phyloP scores from a whole-genome alignment of 495 filamentous ascomycete genomes.

The Tuber melanosporum region DNA sequence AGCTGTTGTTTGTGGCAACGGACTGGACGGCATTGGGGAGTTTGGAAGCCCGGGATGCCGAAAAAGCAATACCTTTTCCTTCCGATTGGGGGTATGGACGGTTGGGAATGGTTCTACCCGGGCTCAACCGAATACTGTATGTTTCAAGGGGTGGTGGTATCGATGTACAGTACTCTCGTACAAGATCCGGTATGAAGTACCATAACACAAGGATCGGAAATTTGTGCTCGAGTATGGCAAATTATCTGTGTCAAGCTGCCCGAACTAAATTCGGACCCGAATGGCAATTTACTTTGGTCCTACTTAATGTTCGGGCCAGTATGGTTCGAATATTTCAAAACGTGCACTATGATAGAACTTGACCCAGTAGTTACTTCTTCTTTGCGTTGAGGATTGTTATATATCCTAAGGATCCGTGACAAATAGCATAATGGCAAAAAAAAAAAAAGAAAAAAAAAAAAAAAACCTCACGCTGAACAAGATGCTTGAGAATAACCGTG shows the following conservation, averaged over 20 bases:
- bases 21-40: background rate
- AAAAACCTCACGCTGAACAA: too few relatives aligned
- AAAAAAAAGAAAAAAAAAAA: too few relatives aligned
- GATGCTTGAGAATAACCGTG: too few relatives aligned
- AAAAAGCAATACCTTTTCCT: background rate
- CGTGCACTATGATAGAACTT: too few relatives aligned
- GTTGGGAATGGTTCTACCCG: background rate
- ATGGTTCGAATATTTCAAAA: too few relatives aligned
- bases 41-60: slow-evolving; percentile 6
- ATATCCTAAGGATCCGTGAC: too few relatives aligned
- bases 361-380: too few relatives aligned
- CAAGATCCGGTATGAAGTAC: background rate
- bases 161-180: background rate
- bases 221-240: background rate
- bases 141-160: background rate
- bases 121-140: background rate
- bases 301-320: background rate
- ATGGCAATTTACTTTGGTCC: background rate
- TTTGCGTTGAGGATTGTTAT: too few relatives aligned
- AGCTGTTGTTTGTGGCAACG: background rate
- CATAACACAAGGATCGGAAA: background rate
- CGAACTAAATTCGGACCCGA: background rate
- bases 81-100: background rate
- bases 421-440: too few relatives aligned
- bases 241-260: background rate